Percentiles rank a stretch among this genome's conserved stretches.
These are phyloP conservation scores for Colletotrichum lindemuthianum DNA, from an alignment of 2,329 filamentous ascomycete species.

Conservation along the genomic window DNA sequence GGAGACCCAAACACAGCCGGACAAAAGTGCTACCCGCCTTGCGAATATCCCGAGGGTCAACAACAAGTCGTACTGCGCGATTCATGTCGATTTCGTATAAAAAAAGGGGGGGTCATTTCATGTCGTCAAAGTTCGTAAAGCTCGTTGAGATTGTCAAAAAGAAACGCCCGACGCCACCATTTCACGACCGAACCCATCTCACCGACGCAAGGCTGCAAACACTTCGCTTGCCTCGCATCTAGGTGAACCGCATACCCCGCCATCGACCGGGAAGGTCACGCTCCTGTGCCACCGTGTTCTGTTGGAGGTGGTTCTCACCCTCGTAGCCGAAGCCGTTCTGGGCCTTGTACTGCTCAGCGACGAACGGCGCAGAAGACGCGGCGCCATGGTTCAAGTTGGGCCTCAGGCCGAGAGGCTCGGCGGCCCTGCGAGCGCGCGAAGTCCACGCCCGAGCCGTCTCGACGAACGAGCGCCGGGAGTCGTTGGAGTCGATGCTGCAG, in stretches of 20 bases:
- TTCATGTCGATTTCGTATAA: constrained; percentile 26
- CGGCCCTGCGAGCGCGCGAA: constrained; percentile 30
- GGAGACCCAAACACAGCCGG: too few relatives aligned
- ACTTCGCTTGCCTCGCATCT: constrained; percentile 19
- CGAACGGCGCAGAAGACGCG: constrained; percentile 48
- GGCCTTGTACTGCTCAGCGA: constrained; percentile 53
- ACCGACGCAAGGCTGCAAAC: constrained; percentile 14
- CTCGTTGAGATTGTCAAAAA: constrained; percentile 18
- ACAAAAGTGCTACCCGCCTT: too few relatives aligned
- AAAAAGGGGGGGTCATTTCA: constrained; percentile 29
- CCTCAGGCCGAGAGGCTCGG: constrained; percentile 49
- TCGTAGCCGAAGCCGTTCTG: constrained; percentile 26
- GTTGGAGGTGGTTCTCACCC: constrained; percentile 19
- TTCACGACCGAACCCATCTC: not conserved
- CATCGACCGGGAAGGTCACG: constrained; percentile 28
- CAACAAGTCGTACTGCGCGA: constrained; percentile 25
- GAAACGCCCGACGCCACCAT: constrained; percentile 16
- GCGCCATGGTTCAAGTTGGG: constrained; percentile 59
- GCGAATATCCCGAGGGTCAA: too few relatives aligned
- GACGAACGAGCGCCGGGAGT: constrained; percentile 27
- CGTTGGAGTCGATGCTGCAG: constrained; percentile 36
- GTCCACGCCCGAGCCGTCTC: constrained; percentile 27
- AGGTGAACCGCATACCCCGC: constrained; percentile 30
- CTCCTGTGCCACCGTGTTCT: constrained; percentile 18
- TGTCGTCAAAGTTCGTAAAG: constrained; percentile 34